Evolutionary conservation across 305 asterid genomes (phyloP).

Genomic region (Solanum hybrid): DNA sequence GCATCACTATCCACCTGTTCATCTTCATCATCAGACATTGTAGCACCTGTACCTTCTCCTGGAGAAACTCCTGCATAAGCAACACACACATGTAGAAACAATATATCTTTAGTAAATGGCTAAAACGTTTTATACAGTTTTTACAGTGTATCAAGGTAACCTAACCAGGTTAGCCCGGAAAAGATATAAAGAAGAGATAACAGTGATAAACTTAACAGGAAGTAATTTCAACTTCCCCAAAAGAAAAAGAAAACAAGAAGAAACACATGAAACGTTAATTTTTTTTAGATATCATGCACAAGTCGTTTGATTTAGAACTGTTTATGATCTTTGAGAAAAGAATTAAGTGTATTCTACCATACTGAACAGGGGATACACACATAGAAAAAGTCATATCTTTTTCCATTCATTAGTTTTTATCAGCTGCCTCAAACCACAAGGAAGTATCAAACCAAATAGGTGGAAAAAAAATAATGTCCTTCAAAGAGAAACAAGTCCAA

Average conservation of each 20-base stretch:
- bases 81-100: neutral
- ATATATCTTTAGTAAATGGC: neutral
- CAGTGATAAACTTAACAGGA: neutral
- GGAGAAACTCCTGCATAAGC: conserved; percentile 42
- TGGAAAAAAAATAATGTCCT: neutral
- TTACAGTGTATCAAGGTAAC: neutral
- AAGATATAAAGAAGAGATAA: neutral
- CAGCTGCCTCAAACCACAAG: neutral
- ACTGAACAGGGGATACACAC: neutral
- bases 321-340: neutral
- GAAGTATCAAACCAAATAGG: neutral
- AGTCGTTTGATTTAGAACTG: neutral
- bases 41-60: conserved; percentile 56
- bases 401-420: neutral
- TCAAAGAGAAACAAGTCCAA: neutral
- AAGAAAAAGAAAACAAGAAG: neutral
- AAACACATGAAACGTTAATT: neutral
- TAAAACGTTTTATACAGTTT: neutral
- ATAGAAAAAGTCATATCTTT: neutral
- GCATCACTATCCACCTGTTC: conserved; percentile 44
- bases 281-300: neutral
- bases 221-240: neutral
- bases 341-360: neutral
- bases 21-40: conserved; percentile 59
- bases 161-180: neutral